These are phyloP conservation scores for Mycena haematopus DNA, from an alignment of 768 basidiomycete species.

Conservation along the genomic window DNA sequence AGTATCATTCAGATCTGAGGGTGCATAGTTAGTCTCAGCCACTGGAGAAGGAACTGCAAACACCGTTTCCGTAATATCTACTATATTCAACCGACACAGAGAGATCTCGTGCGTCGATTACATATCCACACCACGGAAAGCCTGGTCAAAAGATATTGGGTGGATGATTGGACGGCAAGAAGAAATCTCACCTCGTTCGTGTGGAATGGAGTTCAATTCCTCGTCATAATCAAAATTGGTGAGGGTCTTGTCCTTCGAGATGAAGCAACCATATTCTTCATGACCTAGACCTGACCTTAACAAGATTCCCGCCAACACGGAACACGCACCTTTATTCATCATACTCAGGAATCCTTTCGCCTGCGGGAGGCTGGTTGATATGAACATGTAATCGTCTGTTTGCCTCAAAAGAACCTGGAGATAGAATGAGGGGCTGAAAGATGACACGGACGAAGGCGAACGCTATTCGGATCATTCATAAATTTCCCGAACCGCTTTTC, in stretches of 20 bases:
- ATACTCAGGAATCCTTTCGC: slow-evolving; percentile 74
- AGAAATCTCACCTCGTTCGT: slow-evolving; percentile 13
- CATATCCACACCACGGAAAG: slow-evolving; percentile 94
- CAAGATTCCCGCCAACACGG: not conserved
- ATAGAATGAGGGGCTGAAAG: not conserved
- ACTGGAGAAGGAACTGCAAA: slow-evolving; percentile 11
- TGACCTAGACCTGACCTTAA: slow-evolving; percentile 60
- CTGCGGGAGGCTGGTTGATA: slow-evolving; percentile 68
- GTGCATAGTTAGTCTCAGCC: not conserved
- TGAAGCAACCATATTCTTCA: slow-evolving; percentile 93
- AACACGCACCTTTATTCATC: slow-evolving; percentile 71
- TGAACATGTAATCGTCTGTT: slow-evolving; percentile 94
- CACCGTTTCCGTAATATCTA: slow-evolving; percentile 70
- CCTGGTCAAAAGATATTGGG: slow-evolving; percentile 44
- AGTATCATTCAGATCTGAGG: slow-evolving; percentile 65
- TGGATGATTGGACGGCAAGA: not conserved
- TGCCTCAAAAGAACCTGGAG: slow-evolving; percentile 78
- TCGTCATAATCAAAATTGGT: slow-evolving; percentile 79
- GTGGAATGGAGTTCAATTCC: slow-evolving; percentile 20
- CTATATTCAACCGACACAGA: slow-evolving; percentile 83
- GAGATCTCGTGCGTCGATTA: slow-evolving; percentile 77
- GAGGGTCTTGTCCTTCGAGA: slow-evolving; percentile 87
- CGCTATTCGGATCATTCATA: slow-evolving; percentile 63
- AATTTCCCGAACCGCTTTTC: slow-evolving; percentile 67
- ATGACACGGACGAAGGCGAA: slow-evolving; percentile 37